Evolutionary conservation across 768 basidiomycete species (phyloP).

Genomic region (Suillus cothurnatus): DNA sequence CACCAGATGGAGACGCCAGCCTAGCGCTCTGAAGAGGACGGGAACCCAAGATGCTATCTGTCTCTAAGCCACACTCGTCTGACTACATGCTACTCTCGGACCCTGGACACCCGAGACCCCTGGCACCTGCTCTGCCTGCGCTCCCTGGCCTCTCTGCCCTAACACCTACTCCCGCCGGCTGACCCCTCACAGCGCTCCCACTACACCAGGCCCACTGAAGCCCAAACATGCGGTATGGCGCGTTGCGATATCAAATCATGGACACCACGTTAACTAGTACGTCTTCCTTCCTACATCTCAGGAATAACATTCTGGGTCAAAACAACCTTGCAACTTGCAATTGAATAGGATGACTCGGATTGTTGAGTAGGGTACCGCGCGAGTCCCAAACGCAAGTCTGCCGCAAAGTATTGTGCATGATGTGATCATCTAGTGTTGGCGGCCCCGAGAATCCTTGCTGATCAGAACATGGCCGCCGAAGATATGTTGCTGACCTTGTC

Average conservation of each 20-base stretch:
- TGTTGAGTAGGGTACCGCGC: background rate
- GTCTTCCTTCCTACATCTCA: background rate
- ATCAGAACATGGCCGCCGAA: background rate
- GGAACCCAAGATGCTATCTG: too few relatives aligned
- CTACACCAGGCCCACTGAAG: background rate
- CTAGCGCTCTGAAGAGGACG: too few relatives aligned
- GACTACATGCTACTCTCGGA: too few relatives aligned
- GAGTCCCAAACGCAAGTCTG: background rate
- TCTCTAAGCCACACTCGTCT: too few relatives aligned
- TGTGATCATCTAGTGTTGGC: background rate
- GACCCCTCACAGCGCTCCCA: too few relatives aligned
- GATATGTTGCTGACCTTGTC: background rate
- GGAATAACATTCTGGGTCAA: background rate
- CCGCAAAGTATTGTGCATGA: background rate
- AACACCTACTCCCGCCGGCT: too few relatives aligned
- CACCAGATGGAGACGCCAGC: too few relatives aligned
- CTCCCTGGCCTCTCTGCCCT: too few relatives aligned
- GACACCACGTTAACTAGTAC: background rate
- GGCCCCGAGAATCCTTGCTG: background rate
- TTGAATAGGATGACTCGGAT: background rate
- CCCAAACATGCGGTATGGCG: too few relatives aligned
- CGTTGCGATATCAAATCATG: background rate
- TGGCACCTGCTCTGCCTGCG: too few relatives aligned
- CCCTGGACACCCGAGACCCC: too few relatives aligned
- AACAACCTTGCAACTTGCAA: background rate